A percentile compares a stretch with the other conserved stretches of the same genome.
phyloP scores from a whole-genome alignment of 1,139 yeast genomes.

The Candida mesenterica region DNA sequence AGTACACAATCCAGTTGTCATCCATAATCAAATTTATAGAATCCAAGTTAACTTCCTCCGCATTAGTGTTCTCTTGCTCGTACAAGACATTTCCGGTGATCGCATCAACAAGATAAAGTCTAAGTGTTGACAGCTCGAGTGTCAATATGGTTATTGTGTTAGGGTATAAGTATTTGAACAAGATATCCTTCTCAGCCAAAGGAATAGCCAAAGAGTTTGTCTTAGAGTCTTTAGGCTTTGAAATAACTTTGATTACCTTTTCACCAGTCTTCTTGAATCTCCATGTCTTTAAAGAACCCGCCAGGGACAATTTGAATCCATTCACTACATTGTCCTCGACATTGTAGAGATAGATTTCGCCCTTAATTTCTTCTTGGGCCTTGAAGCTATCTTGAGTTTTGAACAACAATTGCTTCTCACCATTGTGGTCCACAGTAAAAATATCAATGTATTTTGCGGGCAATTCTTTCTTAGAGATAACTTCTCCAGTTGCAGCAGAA shows the following conservation, averaged over 20 bases:
- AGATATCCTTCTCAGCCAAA: slow-evolving; percentile 66
- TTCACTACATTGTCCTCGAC: slow-evolving; percentile 15
- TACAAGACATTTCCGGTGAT: slow-evolving; percentile 66
- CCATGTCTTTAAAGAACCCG: slow-evolving; percentile 27
- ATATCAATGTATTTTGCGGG: slow-evolving; percentile 9
- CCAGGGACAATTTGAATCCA: slow-evolving; percentile 23
- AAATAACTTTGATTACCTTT: slow-evolving; percentile 18
- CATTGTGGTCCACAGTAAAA: slow-evolving; percentile 7
- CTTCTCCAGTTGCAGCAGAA: slow-evolving; percentile 16
- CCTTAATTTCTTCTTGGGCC: background rate
- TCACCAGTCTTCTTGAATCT: slow-evolving; percentile 20
- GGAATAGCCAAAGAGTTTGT: slow-evolving; percentile 71
- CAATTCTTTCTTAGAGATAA: background rate
- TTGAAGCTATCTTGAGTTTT: slow-evolving; percentile 5
- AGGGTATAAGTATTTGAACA: slow-evolving; percentile 83
- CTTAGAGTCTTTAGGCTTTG: slow-evolving; percentile 38
- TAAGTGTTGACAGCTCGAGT: slow-evolving; percentile 27
- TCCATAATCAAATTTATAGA: slow-evolving; percentile 61
- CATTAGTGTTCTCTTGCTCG: slow-evolving; percentile 41
- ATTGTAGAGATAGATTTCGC: slow-evolving; percentile 20
- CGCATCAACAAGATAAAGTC: slow-evolving; percentile 60
- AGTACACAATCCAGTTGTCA: slow-evolving; percentile 81
- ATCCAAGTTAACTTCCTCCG: slow-evolving; percentile 34
- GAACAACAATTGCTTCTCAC: slow-evolving; percentile 6
- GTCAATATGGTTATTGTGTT: slow-evolving; percentile 60